phyloP scores from a whole-genome alignment of 164 flowering plant species.

The Macadamia integrifolia region DNA sequence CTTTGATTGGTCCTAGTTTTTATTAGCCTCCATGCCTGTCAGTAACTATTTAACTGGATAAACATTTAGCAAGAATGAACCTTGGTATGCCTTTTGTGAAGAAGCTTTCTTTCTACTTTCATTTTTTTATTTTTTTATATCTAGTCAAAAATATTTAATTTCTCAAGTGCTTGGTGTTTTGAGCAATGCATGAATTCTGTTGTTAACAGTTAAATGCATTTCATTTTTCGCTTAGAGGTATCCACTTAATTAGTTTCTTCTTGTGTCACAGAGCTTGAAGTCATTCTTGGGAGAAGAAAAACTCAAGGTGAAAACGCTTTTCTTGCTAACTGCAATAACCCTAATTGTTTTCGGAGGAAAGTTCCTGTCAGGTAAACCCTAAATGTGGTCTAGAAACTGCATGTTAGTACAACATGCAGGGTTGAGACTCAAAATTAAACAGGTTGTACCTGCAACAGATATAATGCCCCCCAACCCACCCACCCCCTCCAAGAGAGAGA shows the following conservation, averaged over 20 bases:
- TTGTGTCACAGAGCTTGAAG: constrained; percentile 71
- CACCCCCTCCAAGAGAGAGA: too few relatives aligned
- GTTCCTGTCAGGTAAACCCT: neutral
- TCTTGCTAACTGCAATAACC: neutral
- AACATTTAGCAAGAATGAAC: too few relatives aligned
- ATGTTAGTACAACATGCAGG: neutral
- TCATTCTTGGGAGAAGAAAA: constrained; percentile 81
- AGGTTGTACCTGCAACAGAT: neutral
- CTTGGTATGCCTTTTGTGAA: too few relatives aligned
- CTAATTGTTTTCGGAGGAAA: neutral
- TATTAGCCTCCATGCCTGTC: too few relatives aligned
- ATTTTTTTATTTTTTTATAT: too few relatives aligned
- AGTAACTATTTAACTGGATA: too few relatives aligned
- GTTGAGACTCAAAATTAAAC: neutral
- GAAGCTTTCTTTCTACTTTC: too few relatives aligned
- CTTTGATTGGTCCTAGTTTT: too few relatives aligned
- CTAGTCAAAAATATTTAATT: neutral
- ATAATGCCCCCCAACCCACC: too few relatives aligned
- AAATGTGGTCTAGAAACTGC: neutral
- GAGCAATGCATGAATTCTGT: neutral
- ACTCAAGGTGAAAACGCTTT: constrained; percentile 57
- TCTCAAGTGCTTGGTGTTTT: neutral
- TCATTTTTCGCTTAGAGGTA: neutral
- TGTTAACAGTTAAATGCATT: neutral
- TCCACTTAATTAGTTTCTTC: constrained; percentile 3